Evolutionary conservation across 2,329 filamentous ascomycete species (phyloP).

Genomic region (Exophiala xenobiotica): DNA sequence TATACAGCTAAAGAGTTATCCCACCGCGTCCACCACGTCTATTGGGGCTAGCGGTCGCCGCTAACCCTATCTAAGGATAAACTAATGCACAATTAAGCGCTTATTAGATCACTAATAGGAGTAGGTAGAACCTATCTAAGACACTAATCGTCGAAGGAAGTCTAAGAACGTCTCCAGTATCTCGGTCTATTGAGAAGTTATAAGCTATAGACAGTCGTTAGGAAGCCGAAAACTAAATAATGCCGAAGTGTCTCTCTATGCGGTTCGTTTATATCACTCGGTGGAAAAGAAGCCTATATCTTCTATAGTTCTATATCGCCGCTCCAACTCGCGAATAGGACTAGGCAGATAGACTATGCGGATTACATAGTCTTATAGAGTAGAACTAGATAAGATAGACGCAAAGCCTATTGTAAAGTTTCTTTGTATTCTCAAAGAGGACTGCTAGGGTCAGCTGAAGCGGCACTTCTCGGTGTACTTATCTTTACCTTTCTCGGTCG

Average conservation of each 20-base stretch:
- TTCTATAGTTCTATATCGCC: too few species aligned
- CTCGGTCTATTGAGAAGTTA: not conserved
- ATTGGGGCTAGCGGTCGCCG: too few species aligned
- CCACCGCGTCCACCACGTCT: too few species aligned
- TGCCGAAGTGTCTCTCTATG: not conserved
- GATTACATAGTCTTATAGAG: not conserved
- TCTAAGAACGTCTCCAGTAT: not conserved
- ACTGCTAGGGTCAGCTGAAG: not conserved
- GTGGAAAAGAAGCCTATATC: not conserved
- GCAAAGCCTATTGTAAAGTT: not conserved
- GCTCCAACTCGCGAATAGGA: not conserved
- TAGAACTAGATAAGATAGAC: not conserved
- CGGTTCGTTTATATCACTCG: not conserved
- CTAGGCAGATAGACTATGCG: not conserved
- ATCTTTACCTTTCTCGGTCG: not conserved
- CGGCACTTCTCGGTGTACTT: not conserved
- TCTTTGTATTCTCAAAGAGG: not conserved
- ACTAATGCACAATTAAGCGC: not conserved
- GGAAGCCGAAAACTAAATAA: not conserved
- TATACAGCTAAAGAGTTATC: too few species aligned
- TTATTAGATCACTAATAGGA: not conserved
- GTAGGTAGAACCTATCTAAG: not conserved
- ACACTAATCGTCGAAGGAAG: not conserved
- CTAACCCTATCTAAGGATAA: not conserved
- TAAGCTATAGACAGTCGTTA: not conserved